phyloP scores from a whole-genome alignment of 169 alveolate species.

The Pseudocohnilembus persalinus region DNA sequence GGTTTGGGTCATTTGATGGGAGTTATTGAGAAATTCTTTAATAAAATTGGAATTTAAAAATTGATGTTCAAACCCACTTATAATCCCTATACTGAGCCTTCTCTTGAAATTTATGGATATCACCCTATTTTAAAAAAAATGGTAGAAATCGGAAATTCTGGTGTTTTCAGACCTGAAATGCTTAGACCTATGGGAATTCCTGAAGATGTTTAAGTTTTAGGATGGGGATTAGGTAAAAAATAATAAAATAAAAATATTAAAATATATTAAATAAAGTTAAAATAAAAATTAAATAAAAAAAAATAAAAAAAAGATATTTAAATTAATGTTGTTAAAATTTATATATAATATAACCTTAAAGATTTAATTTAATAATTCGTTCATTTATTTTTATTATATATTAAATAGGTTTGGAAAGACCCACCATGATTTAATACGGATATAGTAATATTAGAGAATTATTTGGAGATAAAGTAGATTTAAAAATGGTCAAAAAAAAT shows the following conservation, averaged over 20 bases:
- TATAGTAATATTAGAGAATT: conserved; percentile 96
- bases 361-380: too few relatives aligned
- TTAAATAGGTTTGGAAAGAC: conserved; percentile 91
- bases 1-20: conserved; percentile 93
- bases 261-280: too few relatives aligned
- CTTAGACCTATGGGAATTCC: conserved; percentile 99
- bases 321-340: too few relatives aligned
- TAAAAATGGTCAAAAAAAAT: conserved; percentile 72
- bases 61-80: conserved; percentile 98
- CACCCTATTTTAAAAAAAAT: conserved; percentile 93
- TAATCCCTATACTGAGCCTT: conserved; percentile 99
- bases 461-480: conserved; percentile 93
- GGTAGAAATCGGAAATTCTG: conserved; percentile 98
- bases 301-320: too few relatives aligned
- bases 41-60: conserved; percentile 92
- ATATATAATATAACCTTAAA: too few relatives aligned
- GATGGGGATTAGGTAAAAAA: conserved; percentile 97
- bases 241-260: too few relatives aligned
- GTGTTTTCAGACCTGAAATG: conserved; percentile 99
- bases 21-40: conserved; percentile 89
- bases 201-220: conserved; percentile 95
- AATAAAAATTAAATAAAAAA: too few relatives aligned
- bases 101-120: conserved; percentile 99
- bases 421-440: conserved; percentile 98
- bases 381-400: too few relatives aligned